A percentile compares a stretch with the other conserved stretches of the same genome.
Conservation (phyloP, 106 monocot species). For the Phalaenopsis aphrodite region DNA sequence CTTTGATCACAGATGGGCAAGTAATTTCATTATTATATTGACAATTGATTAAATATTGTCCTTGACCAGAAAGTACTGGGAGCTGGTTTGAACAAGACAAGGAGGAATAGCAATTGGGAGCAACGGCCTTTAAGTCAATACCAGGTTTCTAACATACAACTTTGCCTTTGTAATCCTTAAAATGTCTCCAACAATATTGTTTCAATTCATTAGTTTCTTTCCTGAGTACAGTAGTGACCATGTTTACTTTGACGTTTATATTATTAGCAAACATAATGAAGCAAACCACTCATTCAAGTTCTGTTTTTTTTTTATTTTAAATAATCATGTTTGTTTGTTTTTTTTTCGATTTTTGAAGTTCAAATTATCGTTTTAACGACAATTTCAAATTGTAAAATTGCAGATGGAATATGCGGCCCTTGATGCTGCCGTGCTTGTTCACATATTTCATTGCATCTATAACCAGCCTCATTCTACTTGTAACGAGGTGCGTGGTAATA, state of each 20-base stretch:
- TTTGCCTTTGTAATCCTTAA: not conserved
- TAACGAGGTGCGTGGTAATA: constrained; percentile 19
- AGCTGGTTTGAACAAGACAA: constrained; percentile 94
- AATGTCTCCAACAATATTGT: not conserved
- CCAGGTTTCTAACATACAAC: constrained; percentile 41
- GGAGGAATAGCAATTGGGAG: constrained; percentile 97
- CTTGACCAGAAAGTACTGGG: constrained; percentile 71
- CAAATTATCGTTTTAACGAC: not conserved
- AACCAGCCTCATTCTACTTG: constrained; percentile 27
- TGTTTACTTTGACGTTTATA: not conserved
- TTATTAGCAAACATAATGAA: not conserved
- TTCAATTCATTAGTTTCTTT: not conserved
- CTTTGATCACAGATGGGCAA: not conserved
- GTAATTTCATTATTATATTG: not conserved
- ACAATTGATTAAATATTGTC: not conserved
- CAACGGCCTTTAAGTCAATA: constrained; percentile 78
- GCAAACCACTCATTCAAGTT: not conserved
- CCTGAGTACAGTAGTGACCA: not conserved
- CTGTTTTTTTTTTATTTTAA: not conserved
- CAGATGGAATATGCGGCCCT: constrained; percentile 98
- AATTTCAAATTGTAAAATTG: constrained; percentile 7
- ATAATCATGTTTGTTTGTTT: not conserved
- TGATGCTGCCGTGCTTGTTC: constrained; percentile 85
- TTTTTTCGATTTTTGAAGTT: not conserved
- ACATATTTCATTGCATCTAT: constrained; percentile 66